Percentiles rank a stretch among this genome's conserved stretches.
Conservation (phyloP, 1,284 basidiomycete species). For the Agroathelia rolfsii region DNA sequence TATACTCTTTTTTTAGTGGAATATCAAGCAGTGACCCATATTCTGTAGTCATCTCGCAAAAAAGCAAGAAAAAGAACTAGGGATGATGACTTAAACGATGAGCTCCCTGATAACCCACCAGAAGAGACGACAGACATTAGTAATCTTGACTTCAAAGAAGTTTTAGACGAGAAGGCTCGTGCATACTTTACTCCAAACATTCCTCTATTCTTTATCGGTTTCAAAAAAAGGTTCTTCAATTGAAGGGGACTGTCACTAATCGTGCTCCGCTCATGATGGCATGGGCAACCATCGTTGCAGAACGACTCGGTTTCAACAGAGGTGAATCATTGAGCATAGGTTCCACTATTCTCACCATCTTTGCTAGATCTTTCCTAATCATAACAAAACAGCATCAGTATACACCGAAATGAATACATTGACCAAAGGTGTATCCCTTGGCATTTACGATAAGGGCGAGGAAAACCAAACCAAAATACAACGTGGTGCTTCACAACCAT, state of each 20-base stretch:
- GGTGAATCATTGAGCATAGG: conserved; percentile 88
- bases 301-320: conserved; percentile 75
- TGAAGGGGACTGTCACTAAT: conserved; percentile 67
- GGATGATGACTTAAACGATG: conserved; percentile 43
- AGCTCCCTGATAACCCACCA: conserved; percentile 40
- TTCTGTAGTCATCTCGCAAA: conserved; percentile 33
- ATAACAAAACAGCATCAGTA: conserved; percentile 53
- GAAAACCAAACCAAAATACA: conserved; percentile 41
- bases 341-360: conserved; percentile 16
- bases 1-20: no score
- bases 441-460: conserved; percentile 52
- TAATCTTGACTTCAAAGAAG: conserved; percentile 62
- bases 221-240: conserved; percentile 39
- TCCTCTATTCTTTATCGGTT: background rate
- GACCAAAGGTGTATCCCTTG: conserved; percentile 74
- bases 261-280: conserved; percentile 91
- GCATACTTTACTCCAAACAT: no score
- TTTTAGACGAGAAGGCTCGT: conserved; percentile 57
- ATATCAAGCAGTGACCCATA: no score
- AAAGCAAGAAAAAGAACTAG: conserved; percentile 50
- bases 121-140: conserved; percentile 41
- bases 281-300: conserved; percentile 83
- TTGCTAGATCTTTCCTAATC: conserved; percentile 9
- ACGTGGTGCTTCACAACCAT: conserved; percentile 81
- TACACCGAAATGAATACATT: conserved; percentile 90